phyloP scores from a whole-genome alignment of 257 asterid genomes.

The Solanum tacnaense region DNA sequence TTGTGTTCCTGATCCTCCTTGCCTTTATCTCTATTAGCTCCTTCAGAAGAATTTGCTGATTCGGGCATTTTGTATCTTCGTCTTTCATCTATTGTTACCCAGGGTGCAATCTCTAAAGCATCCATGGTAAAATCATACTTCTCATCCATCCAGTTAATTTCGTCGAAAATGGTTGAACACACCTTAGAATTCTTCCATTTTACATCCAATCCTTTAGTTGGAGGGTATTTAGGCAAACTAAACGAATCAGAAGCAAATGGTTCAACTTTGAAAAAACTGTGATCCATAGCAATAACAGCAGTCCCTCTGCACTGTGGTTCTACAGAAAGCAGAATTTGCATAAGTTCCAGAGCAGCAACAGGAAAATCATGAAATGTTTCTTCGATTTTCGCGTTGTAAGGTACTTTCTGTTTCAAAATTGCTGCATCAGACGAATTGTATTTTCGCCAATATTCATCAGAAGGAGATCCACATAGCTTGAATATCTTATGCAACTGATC shows the following conservation, averaged over 20 bases:
- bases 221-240: not conserved
- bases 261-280: not conserved
- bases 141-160: not conserved
- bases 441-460: not conserved
- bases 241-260: not conserved
- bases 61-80: too few relatives aligned
- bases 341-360: not conserved
- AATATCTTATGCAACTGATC: not conserved
- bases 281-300: not conserved
- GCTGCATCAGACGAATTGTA: not conserved
- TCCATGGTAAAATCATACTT: not conserved
- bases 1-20: too few relatives aligned
- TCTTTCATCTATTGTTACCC: not conserved
- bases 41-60: too few relatives aligned
- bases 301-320: not conserved
- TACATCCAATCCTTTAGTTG: not conserved
- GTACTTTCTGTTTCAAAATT: not conserved
- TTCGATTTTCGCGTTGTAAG: not conserved
- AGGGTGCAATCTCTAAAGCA: not conserved
- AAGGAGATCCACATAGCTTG: not conserved
- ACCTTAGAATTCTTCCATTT: not conserved
- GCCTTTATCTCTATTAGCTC: too few relatives aligned
- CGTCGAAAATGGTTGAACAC: not conserved
- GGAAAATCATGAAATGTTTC: not conserved
- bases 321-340: not conserved